phyloP scores from a whole-genome alignment of 2,329 filamentous ascomycete genomes.

The Bipolaris cookei region DNA sequence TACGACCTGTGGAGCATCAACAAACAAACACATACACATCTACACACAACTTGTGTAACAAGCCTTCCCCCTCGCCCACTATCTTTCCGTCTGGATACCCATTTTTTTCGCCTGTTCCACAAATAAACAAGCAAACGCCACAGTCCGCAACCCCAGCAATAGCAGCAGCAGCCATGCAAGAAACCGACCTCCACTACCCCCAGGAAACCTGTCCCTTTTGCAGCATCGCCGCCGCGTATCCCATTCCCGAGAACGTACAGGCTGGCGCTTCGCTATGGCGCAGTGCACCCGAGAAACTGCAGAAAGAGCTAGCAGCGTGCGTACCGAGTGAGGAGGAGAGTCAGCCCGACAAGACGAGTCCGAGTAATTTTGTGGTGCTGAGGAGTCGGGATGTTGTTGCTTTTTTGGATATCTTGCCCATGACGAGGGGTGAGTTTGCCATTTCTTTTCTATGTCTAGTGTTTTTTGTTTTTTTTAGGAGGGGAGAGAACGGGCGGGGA shows the following conservation, averaged over 20 bases:
- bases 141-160: not conserved
- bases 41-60: not conserved
- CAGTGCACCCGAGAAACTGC: conserved; percentile 11
- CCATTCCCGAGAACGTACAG: conserved; percentile 26
- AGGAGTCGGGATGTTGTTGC: conserved; percentile 79
- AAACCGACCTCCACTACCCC: conserved; percentile 50
- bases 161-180: conserved; percentile 32
- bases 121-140: no score
- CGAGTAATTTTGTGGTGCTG: conserved; percentile 68
- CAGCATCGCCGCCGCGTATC: conserved; percentile 61
- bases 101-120: not conserved
- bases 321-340: conserved; percentile 37
- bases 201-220: conserved; percentile 63
- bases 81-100: not conserved
- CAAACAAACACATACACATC: no score
- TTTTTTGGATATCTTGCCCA: conserved; percentile 92
- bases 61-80: no score
- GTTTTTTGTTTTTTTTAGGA: not conserved
- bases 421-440: conserved; percentile 66
- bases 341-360: conserved; percentile 40
- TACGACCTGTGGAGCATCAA: no score
- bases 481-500: not conserved
- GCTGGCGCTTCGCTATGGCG: conserved; percentile 3
- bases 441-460: not conserved
- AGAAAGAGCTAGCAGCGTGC: conserved; percentile 22